Conservation (phyloP, 768 basidiomycete species). For the Pisolithus marmoratus region DNA sequence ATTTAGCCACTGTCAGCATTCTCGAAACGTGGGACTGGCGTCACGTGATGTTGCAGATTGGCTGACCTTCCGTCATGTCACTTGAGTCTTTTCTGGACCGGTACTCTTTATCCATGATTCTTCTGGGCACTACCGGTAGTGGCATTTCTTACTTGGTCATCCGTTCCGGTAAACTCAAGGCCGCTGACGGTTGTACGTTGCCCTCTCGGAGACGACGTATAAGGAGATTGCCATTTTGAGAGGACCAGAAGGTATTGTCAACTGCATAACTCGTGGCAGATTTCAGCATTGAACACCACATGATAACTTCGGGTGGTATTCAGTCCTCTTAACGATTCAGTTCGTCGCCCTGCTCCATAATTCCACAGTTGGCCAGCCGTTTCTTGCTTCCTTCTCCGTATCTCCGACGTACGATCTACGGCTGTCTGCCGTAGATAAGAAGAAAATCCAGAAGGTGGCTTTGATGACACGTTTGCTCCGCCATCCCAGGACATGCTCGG, state of each 20-base stretch:
- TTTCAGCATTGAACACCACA: conserved; percentile 12
- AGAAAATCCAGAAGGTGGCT: conserved; percentile 15
- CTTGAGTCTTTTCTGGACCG: conserved; percentile 23
- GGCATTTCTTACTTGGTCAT: too few relatives aligned
- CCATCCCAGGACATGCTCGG: conserved; percentile 10
- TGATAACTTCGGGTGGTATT: conserved; percentile 5
- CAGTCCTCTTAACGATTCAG: conserved; percentile 23
- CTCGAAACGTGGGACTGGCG: too few relatives aligned
- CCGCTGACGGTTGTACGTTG: conserved; percentile 11
- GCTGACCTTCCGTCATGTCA: too few relatives aligned
- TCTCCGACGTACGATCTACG: conserved; percentile 28
- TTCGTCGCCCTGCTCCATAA: conserved; percentile 28
- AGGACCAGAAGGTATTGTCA: conserved; percentile 20
- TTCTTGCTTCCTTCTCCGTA: conserved; percentile 21
- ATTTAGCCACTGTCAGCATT: too few relatives aligned
- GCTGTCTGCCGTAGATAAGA: conserved; percentile 28
- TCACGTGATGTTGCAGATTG: too few relatives aligned
- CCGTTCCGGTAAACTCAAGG: conserved; percentile 19
- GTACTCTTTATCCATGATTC: conserved; percentile 26
- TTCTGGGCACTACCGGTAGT: too few relatives aligned
- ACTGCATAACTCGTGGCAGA: conserved; percentile 20
- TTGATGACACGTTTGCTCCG: conserved; percentile 11
- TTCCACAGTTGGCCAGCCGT: conserved; percentile 29
- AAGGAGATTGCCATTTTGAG: conserved; percentile 19
- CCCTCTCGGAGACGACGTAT: conserved; percentile 21